Percentiles rank a stretch among this genome's conserved stretches.
Evolutionary conservation across 257 asterid genomes (phyloP).

Genomic region (Paraleonurus japonicus): DNA sequence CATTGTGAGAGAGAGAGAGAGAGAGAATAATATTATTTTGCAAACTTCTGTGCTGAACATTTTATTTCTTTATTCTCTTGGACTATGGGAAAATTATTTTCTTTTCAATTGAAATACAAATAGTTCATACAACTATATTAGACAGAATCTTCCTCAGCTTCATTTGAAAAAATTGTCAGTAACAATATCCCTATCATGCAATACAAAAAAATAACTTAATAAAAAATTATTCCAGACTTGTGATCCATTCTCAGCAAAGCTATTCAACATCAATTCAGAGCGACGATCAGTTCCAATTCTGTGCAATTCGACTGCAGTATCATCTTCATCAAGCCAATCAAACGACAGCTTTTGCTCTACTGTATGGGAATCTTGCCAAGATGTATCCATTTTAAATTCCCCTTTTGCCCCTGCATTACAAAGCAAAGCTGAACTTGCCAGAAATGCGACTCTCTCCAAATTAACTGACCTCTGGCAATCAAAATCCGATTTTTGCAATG

Average conservation of each 20-base stretch:
- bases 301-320: slow-evolving; percentile 60
- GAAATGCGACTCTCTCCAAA: slow-evolving; percentile 46
- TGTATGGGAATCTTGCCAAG: slow-evolving; percentile 74
- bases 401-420: slow-evolving; percentile 81
- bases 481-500: slow-evolving; percentile 60
- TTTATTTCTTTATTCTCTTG: not conserved
- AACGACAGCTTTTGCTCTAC: slow-evolving; percentile 60
- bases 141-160: not conserved
- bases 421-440: slow-evolving; percentile 48
- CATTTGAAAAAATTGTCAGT: not conserved
- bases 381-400: slow-evolving; percentile 53
- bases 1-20: no score
- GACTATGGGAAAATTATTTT: not conserved
- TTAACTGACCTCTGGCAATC: slow-evolving; percentile 86
- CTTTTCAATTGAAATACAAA: not conserved
- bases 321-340: slow-evolving; percentile 37
- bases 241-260: slow-evolving; percentile 80
- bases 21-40: no score
- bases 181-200: not conserved
- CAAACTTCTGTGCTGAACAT: not conserved
- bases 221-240: slow-evolving; percentile 46
- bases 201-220: not conserved
- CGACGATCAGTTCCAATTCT: slow-evolving; percentile 64
- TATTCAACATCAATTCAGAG: slow-evolving; percentile 45
- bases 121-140: not conserved